These are phyloP conservation scores for Rhodomyrtus tomentosa DNA, from an alignment of 345 rosid species.

Conservation along the genomic window DNA sequence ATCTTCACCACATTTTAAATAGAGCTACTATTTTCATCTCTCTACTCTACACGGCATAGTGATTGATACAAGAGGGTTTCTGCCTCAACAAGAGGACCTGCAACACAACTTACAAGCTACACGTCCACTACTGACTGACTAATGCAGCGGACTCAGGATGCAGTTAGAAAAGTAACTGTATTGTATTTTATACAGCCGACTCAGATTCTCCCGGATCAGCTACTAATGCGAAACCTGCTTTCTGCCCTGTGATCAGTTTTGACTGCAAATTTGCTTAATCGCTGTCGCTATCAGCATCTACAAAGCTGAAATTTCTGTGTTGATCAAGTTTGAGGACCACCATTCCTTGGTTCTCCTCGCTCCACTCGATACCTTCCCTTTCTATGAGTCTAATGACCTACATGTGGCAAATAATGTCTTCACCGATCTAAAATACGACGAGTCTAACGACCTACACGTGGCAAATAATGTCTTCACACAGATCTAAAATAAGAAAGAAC, in stretches of 20 bases:
- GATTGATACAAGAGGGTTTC: not conserved
- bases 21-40: not conserved
- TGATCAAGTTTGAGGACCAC: constrained; percentile 55
- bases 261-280: constrained; percentile 10
- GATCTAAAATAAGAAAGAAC: not conserved
- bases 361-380: constrained; percentile 49
- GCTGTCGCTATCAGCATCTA: constrained; percentile 44
- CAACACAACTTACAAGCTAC: not conserved
- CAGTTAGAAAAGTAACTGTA: not conserved
- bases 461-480: not conserved
- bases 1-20: not conserved
- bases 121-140: not conserved
- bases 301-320: constrained; percentile 53
- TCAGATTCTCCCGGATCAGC: not conserved
- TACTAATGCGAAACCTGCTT: not conserved
- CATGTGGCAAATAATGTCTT: constrained; percentile 1
- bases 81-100: not conserved
- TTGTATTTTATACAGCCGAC: not conserved
- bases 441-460: constrained; percentile 44
- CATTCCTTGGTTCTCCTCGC: constrained; percentile 76
- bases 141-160: not conserved
- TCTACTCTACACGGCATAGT: not conserved
- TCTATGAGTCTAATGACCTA: constrained; percentile 57
- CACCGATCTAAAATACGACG: not conserved
- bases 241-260: not conserved